Evolutionary conservation across 192 early-diverging fungal species (phyloP), one percentile per base, ranked within the genome.

Genomic region (Podila epigama): DNA sequence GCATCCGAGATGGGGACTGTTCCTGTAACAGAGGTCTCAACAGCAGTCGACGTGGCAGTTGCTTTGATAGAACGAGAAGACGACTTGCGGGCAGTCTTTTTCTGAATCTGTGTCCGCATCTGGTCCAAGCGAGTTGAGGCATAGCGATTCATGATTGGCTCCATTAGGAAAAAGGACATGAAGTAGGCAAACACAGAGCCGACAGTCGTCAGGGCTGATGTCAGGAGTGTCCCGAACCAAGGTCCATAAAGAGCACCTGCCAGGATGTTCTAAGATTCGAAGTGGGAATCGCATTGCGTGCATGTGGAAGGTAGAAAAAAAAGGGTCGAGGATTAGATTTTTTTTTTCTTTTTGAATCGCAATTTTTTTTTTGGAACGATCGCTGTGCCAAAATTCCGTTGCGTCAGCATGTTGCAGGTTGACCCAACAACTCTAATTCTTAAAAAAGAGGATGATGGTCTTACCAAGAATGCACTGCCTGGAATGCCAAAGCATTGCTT

Each of bases 401-500:
- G n/a, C n/a, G n/a, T n/a, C n/a, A n/a, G n/a, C n/a, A n/a, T n/a
- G n/a, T n/a, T n/a, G n/a, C n/a, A n/a, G n/a, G n/a, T n/a, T n/a
- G n/a, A n/a, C n/a, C n/a, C n/a, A n/a, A n/a, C n/a, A n/a, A n/a
- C n/a, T n/a, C n/a, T n/a, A n/a, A n/a, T n/a, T 39, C 11, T 39
- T 3, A 51, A n/a, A 51, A 35, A 59, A 0, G 3, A 16, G 32
- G 15, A 65, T 36, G 6, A 65, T 5, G 36, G 39, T 6, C 62
- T 63, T 81, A 81, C 80, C 55, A 87, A 58, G 20, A 87, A 78
- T 9, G 85, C 79, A 29, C 82, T 82, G n/a, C 86, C 86, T 27
- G 86, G 86, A 39, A 87, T 81, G 36, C 84, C 84, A 79, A 85
- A 87, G 28, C 78, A 81, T 56, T 87, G 86, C 35, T 87, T 83